Evolutionary conservation across 257 asterid species (phyloP).

Genomic region (Lantana camara): DNA sequence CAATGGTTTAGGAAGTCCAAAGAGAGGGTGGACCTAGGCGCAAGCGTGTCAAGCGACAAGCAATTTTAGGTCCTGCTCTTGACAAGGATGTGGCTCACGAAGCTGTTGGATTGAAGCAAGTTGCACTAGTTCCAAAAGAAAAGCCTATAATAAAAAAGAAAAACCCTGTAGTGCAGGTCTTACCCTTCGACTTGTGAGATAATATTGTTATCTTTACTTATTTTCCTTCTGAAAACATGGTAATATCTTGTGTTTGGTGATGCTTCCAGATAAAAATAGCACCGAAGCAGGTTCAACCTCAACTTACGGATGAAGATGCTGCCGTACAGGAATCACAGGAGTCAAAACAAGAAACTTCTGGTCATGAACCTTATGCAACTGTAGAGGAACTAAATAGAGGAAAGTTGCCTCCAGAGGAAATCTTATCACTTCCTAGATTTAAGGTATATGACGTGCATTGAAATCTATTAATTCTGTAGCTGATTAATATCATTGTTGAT

Average conservation of each 20-base stretch:
- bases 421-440: slow-evolving; percentile 87
- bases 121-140: slow-evolving; percentile 80
- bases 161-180: slow-evolving; percentile 74
- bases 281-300: slow-evolving; percentile 65
- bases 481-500: neutral
- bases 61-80: slow-evolving; percentile 86
- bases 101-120: slow-evolving; percentile 86
- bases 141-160: slow-evolving; percentile 76
- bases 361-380: slow-evolving; percentile 58
- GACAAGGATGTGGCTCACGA: slow-evolving; percentile 84
- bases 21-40: slow-evolving; percentile 44
- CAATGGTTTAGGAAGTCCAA: slow-evolving; percentile 53
- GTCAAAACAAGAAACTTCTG: slow-evolving; percentile 39
- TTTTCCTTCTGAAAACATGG: slow-evolving; percentile 16
- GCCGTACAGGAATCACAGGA: slow-evolving; percentile 37
- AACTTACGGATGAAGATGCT: slow-evolving; percentile 38
- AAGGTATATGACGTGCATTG: slow-evolving; percentile 52
- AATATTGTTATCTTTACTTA: neutral
- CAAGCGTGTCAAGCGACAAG: slow-evolving; percentile 69
- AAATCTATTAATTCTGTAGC: neutral
- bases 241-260: slow-evolving; percentile 19
- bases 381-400: slow-evolving; percentile 69
- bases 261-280: slow-evolving; percentile 74
- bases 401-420: slow-evolving; percentile 88
- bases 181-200: slow-evolving; percentile 23